Evolutionary conservation across 2,329 filamentous ascomycete genomes (phyloP).

Genomic region (Phialemoniopsis sp.): DNA sequence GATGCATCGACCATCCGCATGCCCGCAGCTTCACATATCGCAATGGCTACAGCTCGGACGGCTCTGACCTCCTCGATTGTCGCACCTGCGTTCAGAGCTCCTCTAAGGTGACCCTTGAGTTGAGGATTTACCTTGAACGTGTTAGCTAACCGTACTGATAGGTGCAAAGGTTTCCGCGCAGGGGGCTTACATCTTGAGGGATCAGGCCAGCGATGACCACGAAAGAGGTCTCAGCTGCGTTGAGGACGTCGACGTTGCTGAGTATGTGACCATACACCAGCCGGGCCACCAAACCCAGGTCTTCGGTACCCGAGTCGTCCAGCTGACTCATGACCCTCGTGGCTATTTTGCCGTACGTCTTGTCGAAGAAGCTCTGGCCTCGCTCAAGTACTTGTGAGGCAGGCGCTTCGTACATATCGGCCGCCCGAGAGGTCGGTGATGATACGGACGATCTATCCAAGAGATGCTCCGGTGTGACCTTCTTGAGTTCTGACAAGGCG

Average conservation of each 20-base stretch:
- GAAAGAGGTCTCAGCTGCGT: conserved; percentile 41
- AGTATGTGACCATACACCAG: conserved; percentile 45
- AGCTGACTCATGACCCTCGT: conserved; percentile 41
- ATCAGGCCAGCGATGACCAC: conserved; percentile 46
- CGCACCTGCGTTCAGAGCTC: conserved; percentile 45
- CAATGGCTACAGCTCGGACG: conserved; percentile 38
- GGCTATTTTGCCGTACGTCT: conserved; percentile 45
- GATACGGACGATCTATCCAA: conserved; percentile 28
- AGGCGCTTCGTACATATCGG: conserved; percentile 31
- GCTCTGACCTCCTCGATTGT: conserved; percentile 42
- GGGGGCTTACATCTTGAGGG: conserved; percentile 40
- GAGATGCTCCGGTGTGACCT: conserved; percentile 33
- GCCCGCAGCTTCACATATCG: conserved; percentile 40
- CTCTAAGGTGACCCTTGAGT: conserved; percentile 47
- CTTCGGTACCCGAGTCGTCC: conserved; percentile 43
- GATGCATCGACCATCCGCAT: conserved; percentile 33
- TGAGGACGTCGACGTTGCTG: conserved; percentile 41
- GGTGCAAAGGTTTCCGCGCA: neutral
- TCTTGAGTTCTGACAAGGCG: conserved; percentile 37
- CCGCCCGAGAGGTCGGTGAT: conserved; percentile 27
- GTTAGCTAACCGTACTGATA: conserved; percentile 3
- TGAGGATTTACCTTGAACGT: conserved; percentile 41
- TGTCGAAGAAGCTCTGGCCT: conserved; percentile 41
- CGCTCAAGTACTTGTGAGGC: conserved; percentile 30
- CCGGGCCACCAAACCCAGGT: conserved; percentile 40